phyloP scores from a whole-genome alignment of 345 rosid genomes.

The Pistacia integerrima region DNA sequence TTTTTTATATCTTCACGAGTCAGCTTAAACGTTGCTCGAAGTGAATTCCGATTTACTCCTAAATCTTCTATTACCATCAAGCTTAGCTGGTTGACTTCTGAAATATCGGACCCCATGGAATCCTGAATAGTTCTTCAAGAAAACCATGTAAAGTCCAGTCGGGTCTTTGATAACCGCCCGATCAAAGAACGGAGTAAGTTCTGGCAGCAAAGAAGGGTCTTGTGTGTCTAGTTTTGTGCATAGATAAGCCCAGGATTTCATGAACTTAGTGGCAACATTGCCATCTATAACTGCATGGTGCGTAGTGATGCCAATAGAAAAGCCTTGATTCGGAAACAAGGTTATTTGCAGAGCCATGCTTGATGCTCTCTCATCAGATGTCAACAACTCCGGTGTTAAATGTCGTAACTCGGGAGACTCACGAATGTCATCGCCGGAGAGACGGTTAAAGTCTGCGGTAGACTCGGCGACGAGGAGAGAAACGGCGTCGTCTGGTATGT shows the following conservation, averaged over 20 bases:
- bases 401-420: neutral
- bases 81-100: slow-evolving; percentile 18
- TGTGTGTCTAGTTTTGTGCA: slow-evolving; percentile 13
- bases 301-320: slow-evolving; percentile 35
- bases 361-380: neutral
- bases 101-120: neutral
- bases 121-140: no score
- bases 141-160: slow-evolving; percentile 7
- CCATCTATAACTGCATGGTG: slow-evolving; percentile 48
- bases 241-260: slow-evolving; percentile 43
- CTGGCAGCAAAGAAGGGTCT: slow-evolving; percentile 13
- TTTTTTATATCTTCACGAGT: slow-evolving; percentile 17
- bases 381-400: neutral
- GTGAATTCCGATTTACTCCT: neutral
- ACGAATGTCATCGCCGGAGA: neutral
- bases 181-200: slow-evolving; percentile 29
- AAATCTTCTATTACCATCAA: slow-evolving; percentile 5
- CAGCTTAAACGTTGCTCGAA: slow-evolving; percentile 36
- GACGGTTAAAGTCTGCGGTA: neutral
- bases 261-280: slow-evolving; percentile 35
- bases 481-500: neutral
- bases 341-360: slow-evolving; percentile 37
- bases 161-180: slow-evolving; percentile 30
- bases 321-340: slow-evolving; percentile 33
- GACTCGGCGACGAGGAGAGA: neutral